These are phyloP conservation scores for Vigna radiata DNA, from an alignment of 306 rosid genomes.

Conservation along the genomic window DNA sequence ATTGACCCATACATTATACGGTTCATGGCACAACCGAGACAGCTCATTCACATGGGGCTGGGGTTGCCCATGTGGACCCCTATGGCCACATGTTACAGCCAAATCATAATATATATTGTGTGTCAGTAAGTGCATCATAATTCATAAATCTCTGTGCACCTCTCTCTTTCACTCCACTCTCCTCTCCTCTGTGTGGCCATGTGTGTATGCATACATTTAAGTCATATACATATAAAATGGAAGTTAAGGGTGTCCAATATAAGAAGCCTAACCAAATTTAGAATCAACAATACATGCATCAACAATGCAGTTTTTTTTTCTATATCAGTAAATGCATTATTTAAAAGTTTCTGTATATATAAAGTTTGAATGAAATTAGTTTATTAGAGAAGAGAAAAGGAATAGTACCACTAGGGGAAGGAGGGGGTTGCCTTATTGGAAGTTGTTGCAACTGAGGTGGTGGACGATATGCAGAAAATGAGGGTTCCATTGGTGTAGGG, in stretches of 20 bases:
- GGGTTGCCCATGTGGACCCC: slow-evolving; percentile 61
- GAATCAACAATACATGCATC: not conserved
- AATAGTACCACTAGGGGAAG: slow-evolving; percentile 62
- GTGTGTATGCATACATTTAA: not conserved
- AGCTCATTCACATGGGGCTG: slow-evolving; percentile 90
- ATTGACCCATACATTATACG: slow-evolving; percentile 51
- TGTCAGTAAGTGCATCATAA: slow-evolving; percentile 45
- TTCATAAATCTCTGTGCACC: slow-evolving; percentile 10
- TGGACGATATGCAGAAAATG: slow-evolving; percentile 54
- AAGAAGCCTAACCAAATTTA: not conserved
- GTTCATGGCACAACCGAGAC: slow-evolving; percentile 57
- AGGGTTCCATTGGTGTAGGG: slow-evolving; percentile 57
- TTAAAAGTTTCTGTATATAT: not conserved
- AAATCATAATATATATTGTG: slow-evolving; percentile 33
- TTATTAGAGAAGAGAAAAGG: not conserved
- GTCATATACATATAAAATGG: not conserved
- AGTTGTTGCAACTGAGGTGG: slow-evolving; percentile 52
- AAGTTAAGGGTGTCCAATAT: too few relatives aligned
- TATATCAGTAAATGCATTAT: too few relatives aligned
- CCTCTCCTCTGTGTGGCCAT: not conserved
- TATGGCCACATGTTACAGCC: slow-evolving; percentile 41
- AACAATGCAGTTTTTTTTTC: too few relatives aligned
- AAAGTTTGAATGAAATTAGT: not conserved
- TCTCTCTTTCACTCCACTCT: slow-evolving; percentile 6
- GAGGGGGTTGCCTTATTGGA: slow-evolving; percentile 51